Evolutionary conservation across 139 green algal genomes (phyloP), one percentile per base, ranked within the genome.

Genomic region (Nannochloris sp.): DNA sequence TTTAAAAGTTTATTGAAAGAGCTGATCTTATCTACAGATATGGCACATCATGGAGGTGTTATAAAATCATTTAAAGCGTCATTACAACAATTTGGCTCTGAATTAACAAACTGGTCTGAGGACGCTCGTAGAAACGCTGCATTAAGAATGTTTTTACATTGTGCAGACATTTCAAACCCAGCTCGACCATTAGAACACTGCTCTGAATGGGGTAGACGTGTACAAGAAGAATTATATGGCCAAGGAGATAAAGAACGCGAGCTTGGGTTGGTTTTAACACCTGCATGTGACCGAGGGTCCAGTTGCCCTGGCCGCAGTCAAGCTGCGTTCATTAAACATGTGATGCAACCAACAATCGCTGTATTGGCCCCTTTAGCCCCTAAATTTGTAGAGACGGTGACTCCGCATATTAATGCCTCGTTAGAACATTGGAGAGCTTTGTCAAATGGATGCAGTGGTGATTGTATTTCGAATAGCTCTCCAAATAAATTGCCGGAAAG

Each of bases 281-380:
- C 73, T 3, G 69, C 88, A 55, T 94, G 89, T 73, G 78, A 90
- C 60, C 65, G 76, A 9, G 60, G 66, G 2, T 76, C 65, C 1
- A 76, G 83, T 14, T 78, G 85, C 54, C 83, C 92, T 64, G 68
- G 83, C 4, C 71, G 70, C 15, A 84, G 78, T 38, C 89, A 95
- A 76, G 58, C 87, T 7, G 42, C 44, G 0, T 87, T 87, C 48
- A 72, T 86, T 8, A 67, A 80, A 35, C 70, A 65, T 19, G 72
- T 84, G 5, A 58, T 84, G 10, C 54, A 59, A 15, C 81, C 81
- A 27, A 71, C 38, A 24, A 73, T 77, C 61, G 51, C 53, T 51
- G 53, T 56, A 15, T 34, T 84, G 31, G 32, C 34, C 9, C 57
- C 44, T 24, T 47, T 85, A 27, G 67, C 67, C 1, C 78, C 78